Conservation (phyloP, 176 grass and related monocot genomes). For the Rhynchospora pubera region DNA sequence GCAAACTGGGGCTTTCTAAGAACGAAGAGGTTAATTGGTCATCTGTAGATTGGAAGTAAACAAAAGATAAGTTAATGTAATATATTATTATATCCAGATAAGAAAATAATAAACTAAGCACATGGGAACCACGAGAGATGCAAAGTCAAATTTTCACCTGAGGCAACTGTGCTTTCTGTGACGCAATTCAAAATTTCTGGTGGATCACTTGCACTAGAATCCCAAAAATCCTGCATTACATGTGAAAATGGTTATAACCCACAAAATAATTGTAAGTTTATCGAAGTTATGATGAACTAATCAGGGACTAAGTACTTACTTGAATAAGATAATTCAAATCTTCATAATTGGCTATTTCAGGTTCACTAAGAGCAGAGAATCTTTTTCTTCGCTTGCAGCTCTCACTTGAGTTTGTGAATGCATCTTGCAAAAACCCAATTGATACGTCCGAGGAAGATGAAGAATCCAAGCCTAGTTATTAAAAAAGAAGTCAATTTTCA, state of each 20-base stretch:
- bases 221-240: conserved; percentile 52
- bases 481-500: background rate
- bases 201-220: conserved; percentile 33
- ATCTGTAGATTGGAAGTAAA: conserved; percentile 11
- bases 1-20: conserved; percentile 7
- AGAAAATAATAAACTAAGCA: background rate
- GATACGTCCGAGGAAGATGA: conserved; percentile 50
- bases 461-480: conserved; percentile 41
- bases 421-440: conserved; percentile 48
- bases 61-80: background rate
- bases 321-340: conserved; percentile 53
- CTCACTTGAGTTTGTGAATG: conserved; percentile 32
- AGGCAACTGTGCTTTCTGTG: conserved; percentile 32
- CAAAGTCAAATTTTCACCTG: conserved; percentile 40
- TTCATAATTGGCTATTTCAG: conserved; percentile 25
- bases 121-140: conserved; percentile 1
- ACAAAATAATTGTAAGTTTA: conserved; percentile 17
- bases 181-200: conserved; percentile 29
- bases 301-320: conserved; percentile 17
- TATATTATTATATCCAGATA: background rate
- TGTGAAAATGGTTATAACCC: conserved; percentile 23
- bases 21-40: background rate
- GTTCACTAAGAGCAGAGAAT: background rate
- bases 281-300: background rate
- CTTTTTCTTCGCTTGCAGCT: conserved; percentile 41